phyloP scores from a whole-genome alignment of 495 filamentous ascomycete genomes.

The Aspergillus kassunensis region DNA sequence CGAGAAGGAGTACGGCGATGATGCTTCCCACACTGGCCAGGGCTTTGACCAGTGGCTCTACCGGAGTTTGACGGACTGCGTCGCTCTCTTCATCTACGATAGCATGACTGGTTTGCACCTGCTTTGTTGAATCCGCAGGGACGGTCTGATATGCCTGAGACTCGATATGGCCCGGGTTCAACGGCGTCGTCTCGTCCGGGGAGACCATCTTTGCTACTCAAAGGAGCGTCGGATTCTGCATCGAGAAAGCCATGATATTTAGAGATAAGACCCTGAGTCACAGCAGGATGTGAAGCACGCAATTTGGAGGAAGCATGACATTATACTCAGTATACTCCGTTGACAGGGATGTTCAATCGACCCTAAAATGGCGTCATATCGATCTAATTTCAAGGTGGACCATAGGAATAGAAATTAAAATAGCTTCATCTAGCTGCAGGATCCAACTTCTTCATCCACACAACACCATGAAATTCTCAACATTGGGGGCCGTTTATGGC shows the following conservation, averaged over 20 bases:
- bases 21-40: conserved; percentile 28
- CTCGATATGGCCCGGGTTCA: neutral
- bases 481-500: too few species aligned
- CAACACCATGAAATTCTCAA: neutral
- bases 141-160: conserved; percentile 5
- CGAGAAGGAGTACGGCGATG: conserved; percentile 34
- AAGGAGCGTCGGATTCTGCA: too few species aligned
- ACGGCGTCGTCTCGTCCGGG: conserved; percentile 8
- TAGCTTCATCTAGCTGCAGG: too few species aligned
- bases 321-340: neutral
- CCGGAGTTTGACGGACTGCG: neutral
- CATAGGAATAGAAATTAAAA: too few species aligned
- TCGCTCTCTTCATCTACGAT: neutral
- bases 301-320: neutral
- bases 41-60: neutral
- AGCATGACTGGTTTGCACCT: neutral
- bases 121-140: neutral
- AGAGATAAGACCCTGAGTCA: neutral
- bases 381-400: too few species aligned
- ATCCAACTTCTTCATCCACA: neutral
- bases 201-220: neutral
- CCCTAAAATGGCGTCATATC: conserved; percentile 12
- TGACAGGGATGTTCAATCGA: neutral
- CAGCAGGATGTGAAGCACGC: neutral
- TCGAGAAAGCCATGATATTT: neutral